These are phyloP conservation scores for Sicyos baderoa DNA, from an alignment of 306 rosid genomes.

Conservation along the genomic window DNA sequence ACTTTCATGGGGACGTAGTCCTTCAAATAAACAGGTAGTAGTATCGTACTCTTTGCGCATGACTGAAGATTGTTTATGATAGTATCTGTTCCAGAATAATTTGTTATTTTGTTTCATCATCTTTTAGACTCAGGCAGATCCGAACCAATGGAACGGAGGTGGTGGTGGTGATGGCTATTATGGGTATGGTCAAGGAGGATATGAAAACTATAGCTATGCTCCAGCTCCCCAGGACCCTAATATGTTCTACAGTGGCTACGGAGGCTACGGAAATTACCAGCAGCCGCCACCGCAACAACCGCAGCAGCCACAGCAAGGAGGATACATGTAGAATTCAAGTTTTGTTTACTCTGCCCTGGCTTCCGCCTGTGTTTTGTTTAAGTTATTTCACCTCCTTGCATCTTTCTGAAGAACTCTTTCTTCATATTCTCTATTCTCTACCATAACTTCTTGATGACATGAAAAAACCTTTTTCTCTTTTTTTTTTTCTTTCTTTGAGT, in stretches of 20 bases:
- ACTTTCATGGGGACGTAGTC: not conserved
- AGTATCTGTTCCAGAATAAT: too few relatives aligned
- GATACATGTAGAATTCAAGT: not conserved
- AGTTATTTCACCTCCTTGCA: not conserved
- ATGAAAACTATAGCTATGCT: constrained; percentile 45
- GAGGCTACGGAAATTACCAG: constrained; percentile 54
- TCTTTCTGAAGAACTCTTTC: not conserved
- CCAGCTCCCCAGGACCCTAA: constrained; percentile 52
- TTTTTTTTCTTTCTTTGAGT: too few relatives aligned
- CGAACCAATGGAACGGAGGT: constrained; percentile 48
- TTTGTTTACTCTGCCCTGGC: not conserved
- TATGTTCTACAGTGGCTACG: constrained; percentile 53
- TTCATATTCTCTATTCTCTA: not conserved
- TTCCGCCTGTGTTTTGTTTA: not conserved
- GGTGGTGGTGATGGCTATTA: constrained; percentile 25
- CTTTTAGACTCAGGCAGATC: constrained; percentile 42
- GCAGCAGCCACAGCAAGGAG: constrained; percentile 9
- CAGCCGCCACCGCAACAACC: constrained; percentile 50
- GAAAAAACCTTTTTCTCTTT: not conserved
- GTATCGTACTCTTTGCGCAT: too few relatives aligned
- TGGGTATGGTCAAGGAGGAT: constrained; percentile 46
- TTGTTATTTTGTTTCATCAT: not conserved
- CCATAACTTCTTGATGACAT: not conserved
- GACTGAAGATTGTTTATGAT: not conserved
- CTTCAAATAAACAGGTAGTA: too few relatives aligned